A percentile compares a stretch with the other conserved stretches of the same genome.
phyloP scores from a whole-genome alignment of 352 stramenopile genomes.

The Halophytophthora batemanensis region DNA sequence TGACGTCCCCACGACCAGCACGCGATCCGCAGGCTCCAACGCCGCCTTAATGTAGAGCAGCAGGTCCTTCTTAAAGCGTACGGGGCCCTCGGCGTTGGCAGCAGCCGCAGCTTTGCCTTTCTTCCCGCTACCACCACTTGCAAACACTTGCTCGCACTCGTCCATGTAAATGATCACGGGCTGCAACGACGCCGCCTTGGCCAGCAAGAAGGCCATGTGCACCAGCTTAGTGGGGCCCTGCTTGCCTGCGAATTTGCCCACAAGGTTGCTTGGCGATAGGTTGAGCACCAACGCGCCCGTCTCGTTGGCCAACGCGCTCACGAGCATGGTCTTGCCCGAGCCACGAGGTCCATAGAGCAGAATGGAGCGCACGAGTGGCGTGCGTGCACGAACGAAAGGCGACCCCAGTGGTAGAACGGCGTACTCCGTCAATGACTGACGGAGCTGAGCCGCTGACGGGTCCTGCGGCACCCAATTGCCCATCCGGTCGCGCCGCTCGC shows the following conservation, averaged over 20 bases:
- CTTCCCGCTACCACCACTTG: slow-evolving; percentile 55
- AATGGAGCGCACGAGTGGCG: slow-evolving; percentile 83
- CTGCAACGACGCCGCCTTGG: slow-evolving; percentile 78
- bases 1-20: slow-evolving; percentile 89
- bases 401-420: slow-evolving; percentile 87
- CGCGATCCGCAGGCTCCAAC: slow-evolving; percentile 84
- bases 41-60: slow-evolving; percentile 91
- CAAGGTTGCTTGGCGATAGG: slow-evolving; percentile 90
- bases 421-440: slow-evolving; percentile 89
- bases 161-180: slow-evolving; percentile 95
- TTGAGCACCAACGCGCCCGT: slow-evolving; percentile 93
- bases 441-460: slow-evolving; percentile 88
- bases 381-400: slow-evolving; percentile 63
- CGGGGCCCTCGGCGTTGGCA: slow-evolving; percentile 59
- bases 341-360: slow-evolving; percentile 93
- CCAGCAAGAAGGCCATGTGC: slow-evolving; percentile 93
- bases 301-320: slow-evolving; percentile 91
- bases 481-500: slow-evolving; percentile 52
- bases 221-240: slow-evolving; percentile 90
- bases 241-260: slow-evolving; percentile 92
- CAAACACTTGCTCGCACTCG: slow-evolving; percentile 90
- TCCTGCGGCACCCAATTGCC: slow-evolving; percentile 91
- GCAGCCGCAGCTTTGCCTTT: slow-evolving; percentile 58
- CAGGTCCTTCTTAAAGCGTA: slow-evolving; percentile 93
- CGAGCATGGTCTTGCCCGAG: slow-evolving; percentile 92